A percentile compares a stretch with the other conserved stretches of the same genome.
Evolutionary conservation across 306 rosid species (phyloP).

Genomic region (Cucurbita pepo): DNA sequence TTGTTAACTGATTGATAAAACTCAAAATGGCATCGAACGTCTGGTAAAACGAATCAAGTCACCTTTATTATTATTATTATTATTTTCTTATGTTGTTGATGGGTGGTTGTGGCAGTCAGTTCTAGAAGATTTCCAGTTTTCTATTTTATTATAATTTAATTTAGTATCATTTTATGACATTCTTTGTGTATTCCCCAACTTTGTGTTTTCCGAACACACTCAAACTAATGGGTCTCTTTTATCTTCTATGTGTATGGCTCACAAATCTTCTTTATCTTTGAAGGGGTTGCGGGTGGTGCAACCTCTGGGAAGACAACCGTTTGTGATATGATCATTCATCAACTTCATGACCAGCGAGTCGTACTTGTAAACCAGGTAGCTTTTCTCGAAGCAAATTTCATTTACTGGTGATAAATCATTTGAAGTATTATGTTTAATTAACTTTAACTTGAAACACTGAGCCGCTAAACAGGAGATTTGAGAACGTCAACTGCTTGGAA

Average conservation of each 20-base stretch:
- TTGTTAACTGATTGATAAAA: neutral
- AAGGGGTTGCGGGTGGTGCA: slow-evolving; percentile 97
- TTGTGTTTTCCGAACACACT: neutral
- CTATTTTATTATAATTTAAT: neutral
- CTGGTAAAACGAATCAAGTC: neutral
- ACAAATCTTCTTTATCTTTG: neutral
- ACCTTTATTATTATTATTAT: neutral
- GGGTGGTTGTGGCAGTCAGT: neutral
- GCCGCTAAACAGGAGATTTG: neutral
- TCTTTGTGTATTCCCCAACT: neutral
- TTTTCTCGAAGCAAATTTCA: neutral
- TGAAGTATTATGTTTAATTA: neutral
- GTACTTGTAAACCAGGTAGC: slow-evolving; percentile 90
- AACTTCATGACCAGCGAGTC: slow-evolving; percentile 95
- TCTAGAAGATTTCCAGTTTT: neutral
- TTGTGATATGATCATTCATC: slow-evolving; percentile 96
- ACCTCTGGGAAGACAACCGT: slow-evolving; percentile 96
- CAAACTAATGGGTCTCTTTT: neutral
- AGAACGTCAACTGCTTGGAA: neutral
- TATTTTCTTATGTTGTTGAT: neutral
- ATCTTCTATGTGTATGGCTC: neutral
- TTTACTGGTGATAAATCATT: neutral
- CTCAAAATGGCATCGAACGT: neutral
- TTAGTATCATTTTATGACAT: neutral
- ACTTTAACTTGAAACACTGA: neutral